Evolutionary conservation across 2,329 filamentous ascomycete species (phyloP), one percentile per base, ranked within the genome.

Genomic region (Pestalotiopsis fici): DNA sequence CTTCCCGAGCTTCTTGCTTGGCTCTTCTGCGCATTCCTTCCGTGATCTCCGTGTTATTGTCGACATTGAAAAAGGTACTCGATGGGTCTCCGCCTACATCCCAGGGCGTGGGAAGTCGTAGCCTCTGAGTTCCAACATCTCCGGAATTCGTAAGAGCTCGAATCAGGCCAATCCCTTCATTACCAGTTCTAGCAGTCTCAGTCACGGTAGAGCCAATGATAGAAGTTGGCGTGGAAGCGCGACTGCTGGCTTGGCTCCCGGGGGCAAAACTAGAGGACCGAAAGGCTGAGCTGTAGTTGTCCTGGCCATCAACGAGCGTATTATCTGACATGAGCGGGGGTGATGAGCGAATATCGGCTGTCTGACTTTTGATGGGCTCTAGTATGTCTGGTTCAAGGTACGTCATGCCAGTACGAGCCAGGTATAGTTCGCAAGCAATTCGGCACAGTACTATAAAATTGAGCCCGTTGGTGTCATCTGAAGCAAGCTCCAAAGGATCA

Each of bases 61-160:
- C 72, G 4, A 78, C 72, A 37, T 77, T 76, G 60, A 77, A 78
- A 6, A 68, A 68, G 37, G 77, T 75, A 18, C 72, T 65, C 2
- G 69, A 64, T n/a, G 71, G 71, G 43, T 73, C 68, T 1, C 67
- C 69, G 0, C 74, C 75, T 4, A 75, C 47, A 55, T 71, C 67
- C 77, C 77, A 78, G 39, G 75, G 74, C 13, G 75, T 71, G 7
- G 76, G 62, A 13, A 77, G 35, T 73, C 62, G 69, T 70, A 7
- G 69, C 70, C 5, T 75, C 75, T 9, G 67, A 55, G 7, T 70
- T 67, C 13, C 74, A 69, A 47, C 70, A 74, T 28, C 73, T 7
- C 75, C 76, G 3, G 71, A 75, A 21, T 75, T 76, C 0, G 75
- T 78, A 64, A 77, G 76, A 27, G 73, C 67, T 62, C 73, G 71